These are phyloP conservation scores for Millerago galiae DNA, from an alignment of 805 yeast genomes.

Conservation along the genomic window DNA sequence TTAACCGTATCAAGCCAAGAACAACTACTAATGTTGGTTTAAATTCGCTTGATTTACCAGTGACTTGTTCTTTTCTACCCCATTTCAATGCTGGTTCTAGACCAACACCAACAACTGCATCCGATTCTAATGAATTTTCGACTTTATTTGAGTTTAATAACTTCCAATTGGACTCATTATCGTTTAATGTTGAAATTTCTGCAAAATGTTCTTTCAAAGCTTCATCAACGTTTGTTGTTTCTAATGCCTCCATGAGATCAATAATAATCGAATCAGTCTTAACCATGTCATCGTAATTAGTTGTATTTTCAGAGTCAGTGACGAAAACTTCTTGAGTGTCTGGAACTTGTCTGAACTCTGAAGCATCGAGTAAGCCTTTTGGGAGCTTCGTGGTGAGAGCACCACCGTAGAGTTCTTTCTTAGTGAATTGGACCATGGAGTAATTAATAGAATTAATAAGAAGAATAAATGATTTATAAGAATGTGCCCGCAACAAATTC, in stretches of 20 bases:
- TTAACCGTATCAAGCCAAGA: slow-evolving; percentile 50
- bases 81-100: slow-evolving; percentile 44
- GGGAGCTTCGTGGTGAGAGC: slow-evolving; percentile 63
- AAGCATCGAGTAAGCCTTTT: slow-evolving; percentile 61
- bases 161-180: slow-evolving; percentile 26
- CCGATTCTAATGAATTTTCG: slow-evolving; percentile 2
- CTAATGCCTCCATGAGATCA: slow-evolving; percentile 54
- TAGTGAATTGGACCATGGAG: slow-evolving; percentile 5
- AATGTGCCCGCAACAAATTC: background rate
- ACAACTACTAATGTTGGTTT: slow-evolving; percentile 40
- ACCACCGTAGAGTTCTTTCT: slow-evolving; percentile 68
- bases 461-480: background rate
- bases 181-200: slow-evolving; percentile 46
- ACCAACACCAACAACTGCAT: slow-evolving; percentile 27
- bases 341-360: slow-evolving; percentile 75
- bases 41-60: slow-evolving; percentile 12
- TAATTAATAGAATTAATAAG: background rate
- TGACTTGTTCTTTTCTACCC: slow-evolving; percentile 33
- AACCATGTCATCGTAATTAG: slow-evolving; percentile 29
- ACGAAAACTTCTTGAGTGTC: slow-evolving; percentile 92
- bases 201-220: slow-evolving; percentile 49
- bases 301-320: slow-evolving; percentile 27
- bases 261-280: slow-evolving; percentile 53
- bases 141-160: slow-evolving; percentile 14
- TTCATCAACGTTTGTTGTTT: slow-evolving; percentile 28